phyloP scores from a whole-genome alignment of 2,329 filamentous ascomycete genomes.

The Fusarium miscanthi region DNA sequence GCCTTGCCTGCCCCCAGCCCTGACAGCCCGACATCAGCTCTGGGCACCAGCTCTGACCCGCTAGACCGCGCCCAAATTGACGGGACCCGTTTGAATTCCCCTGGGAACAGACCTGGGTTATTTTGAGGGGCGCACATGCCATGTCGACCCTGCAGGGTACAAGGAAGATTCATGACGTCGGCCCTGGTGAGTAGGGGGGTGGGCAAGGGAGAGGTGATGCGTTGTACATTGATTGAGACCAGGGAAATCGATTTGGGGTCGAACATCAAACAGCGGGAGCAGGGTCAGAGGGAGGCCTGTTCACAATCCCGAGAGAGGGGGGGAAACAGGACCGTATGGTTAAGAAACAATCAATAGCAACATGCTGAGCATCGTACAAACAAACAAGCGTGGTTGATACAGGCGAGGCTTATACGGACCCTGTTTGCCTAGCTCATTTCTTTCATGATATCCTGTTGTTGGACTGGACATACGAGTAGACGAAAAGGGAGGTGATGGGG shows the following conservation, averaged over 20 bases:
- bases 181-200: constrained; percentile 25
- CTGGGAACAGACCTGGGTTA: constrained; percentile 26
- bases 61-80: constrained; percentile 38
- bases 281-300: constrained; percentile 46
- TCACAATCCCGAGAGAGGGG: constrained; percentile 43
- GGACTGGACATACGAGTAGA: constrained; percentile 16
- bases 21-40: constrained; percentile 38
- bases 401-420: constrained; percentile 20
- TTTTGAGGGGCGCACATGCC: constrained; percentile 42
- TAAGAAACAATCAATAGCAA: constrained; percentile 11
- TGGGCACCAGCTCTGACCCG: constrained; percentile 34
- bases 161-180: constrained; percentile 44
- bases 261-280: constrained; percentile 34
- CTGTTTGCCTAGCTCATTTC: constrained; percentile 17
- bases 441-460: constrained; percentile 22
- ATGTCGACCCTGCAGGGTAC: constrained; percentile 39
- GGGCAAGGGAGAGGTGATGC: constrained; percentile 25
- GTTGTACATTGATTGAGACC: constrained; percentile 36
- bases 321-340: constrained; percentile 32
- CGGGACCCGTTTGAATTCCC: constrained; percentile 35
- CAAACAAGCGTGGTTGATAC: constrained; percentile 14
- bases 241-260: constrained; percentile 30
- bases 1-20: constrained; percentile 22
- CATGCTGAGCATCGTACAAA: not conserved
- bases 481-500: constrained; percentile 34